A percentile compares a stretch with the other conserved stretches of the same genome.
These are phyloP conservation scores for Pythium inflatum DNA, from an alignment of 352 stramenopile genomes.

Conservation along the genomic window DNA sequence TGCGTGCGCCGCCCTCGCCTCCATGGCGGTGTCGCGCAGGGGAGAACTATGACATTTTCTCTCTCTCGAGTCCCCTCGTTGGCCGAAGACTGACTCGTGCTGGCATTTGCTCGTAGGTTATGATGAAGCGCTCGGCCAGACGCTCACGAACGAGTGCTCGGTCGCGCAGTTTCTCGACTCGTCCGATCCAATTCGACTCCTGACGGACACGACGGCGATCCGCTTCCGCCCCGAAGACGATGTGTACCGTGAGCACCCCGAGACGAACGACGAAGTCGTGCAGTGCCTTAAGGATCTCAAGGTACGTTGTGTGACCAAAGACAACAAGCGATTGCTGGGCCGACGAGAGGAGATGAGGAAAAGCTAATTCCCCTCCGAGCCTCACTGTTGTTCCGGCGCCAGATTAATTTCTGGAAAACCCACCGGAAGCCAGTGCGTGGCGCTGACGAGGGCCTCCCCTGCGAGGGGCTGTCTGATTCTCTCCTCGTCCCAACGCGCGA, in stretches of 20 bases:
- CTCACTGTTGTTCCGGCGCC: slow-evolving; percentile 86
- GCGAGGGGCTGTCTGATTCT: slow-evolving; percentile 82
- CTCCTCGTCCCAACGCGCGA: not conserved
- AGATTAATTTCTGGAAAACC: slow-evolving; percentile 91
- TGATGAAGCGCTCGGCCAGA: slow-evolving; percentile 88
- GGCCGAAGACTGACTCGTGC: slow-evolving; percentile 23
- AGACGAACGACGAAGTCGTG: slow-evolving; percentile 83
- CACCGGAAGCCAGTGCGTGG: slow-evolving; percentile 84
- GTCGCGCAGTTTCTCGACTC: slow-evolving; percentile 88
- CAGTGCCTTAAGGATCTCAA: slow-evolving; percentile 92
- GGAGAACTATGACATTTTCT: slow-evolving; percentile 86
- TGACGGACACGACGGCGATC: slow-evolving; percentile 95
- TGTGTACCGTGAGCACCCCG: slow-evolving; percentile 78
- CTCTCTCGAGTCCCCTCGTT: slow-evolving; percentile 1
- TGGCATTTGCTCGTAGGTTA: slow-evolving; percentile 73
- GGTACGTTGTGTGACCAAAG: slow-evolving; percentile 40
- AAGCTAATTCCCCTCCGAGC: slow-evolving; percentile 84
- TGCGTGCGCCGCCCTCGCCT: slow-evolving; percentile 45
- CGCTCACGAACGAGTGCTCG: slow-evolving; percentile 81
- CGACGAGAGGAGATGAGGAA: slow-evolving; percentile 66
- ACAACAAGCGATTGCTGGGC: not conserved
- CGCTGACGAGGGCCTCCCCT: slow-evolving; percentile 55
- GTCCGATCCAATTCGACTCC: slow-evolving; percentile 94
- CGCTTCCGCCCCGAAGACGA: slow-evolving; percentile 85
- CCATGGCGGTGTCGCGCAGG: slow-evolving; percentile 27